Percentiles rank a stretch among this genome's conserved stretches.
Conservation (phyloP, 1,284 basidiomycete genomes). For the Anthracocystis panici-leucophaei region DNA sequence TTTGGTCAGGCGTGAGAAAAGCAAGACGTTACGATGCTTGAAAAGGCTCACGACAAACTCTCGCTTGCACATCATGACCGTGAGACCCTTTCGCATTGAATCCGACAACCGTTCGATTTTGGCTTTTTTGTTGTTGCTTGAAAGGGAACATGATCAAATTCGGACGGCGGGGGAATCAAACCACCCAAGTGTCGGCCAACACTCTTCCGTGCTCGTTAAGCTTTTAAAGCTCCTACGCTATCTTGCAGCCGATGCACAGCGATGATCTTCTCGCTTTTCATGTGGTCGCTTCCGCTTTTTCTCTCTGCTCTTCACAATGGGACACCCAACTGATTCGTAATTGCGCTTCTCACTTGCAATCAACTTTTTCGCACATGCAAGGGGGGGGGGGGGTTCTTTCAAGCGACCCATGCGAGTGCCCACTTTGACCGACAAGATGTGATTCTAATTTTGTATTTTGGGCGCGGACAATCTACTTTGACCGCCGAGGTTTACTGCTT, state of each 20-base stretch:
- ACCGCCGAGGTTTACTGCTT: neutral
- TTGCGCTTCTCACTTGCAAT: too few species aligned
- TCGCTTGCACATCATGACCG: neutral
- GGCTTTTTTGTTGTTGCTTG: neutral
- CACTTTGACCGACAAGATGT: neutral
- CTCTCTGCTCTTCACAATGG: too few species aligned
- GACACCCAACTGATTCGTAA: too few species aligned
- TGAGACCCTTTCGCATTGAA: neutral
- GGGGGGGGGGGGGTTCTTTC: too few species aligned
- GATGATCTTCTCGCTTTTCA: slow-evolving; percentile 1
- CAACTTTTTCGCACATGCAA: too few species aligned
- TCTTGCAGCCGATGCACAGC: slow-evolving; percentile 3
- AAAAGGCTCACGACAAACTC: neutral
- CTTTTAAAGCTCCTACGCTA: neutral
- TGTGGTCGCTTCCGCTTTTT: too few species aligned
- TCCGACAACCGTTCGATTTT: slow-evolving; percentile 6
- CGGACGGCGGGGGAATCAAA: too few species aligned
- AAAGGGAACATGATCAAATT: neutral
- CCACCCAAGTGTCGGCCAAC: slow-evolving; percentile 20
- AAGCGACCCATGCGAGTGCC: too few species aligned
- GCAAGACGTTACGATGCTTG: too few species aligned
- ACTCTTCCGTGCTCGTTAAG: slow-evolving; percentile 17
- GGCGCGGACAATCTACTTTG: too few species aligned
- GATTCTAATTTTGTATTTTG: neutral
- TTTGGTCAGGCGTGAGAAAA: neutral